These are phyloP conservation scores for Sphaerostilbella broomeana DNA, from an alignment of 2,329 filamentous ascomycete genomes.

Conservation along the genomic window DNA sequence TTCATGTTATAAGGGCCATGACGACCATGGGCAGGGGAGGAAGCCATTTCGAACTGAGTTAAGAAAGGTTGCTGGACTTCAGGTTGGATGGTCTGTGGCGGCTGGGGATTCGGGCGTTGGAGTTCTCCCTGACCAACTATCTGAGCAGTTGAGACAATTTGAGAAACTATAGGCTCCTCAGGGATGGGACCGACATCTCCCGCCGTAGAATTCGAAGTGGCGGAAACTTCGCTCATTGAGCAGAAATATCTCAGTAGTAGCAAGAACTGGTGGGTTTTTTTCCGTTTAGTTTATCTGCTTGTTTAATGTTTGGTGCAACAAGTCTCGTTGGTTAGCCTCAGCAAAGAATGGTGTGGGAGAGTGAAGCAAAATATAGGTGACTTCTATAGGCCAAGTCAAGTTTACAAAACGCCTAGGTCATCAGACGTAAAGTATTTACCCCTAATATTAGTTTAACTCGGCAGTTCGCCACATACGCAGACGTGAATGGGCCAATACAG, in stretches of 20 bases:
- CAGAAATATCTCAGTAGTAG: too few species aligned
- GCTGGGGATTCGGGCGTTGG: not conserved
- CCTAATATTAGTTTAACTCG: too few species aligned
- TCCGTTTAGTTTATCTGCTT: too few species aligned
- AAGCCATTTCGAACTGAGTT: slow-evolving; percentile 37
- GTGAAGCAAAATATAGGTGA: too few species aligned
- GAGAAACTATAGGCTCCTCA: slow-evolving; percentile 9
- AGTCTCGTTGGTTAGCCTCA: too few species aligned
- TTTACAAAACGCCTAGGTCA: too few species aligned
- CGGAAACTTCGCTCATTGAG: slow-evolving; percentile 30
- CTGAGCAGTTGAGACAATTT: not conserved
- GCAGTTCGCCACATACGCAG: too few species aligned
- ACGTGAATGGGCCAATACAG: too few species aligned
- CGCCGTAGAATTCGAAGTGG: slow-evolving; percentile 16
- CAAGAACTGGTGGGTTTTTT: too few species aligned
- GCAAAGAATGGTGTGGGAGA: not conserved
- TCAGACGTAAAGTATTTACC: too few species aligned
- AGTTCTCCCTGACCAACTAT: not conserved
- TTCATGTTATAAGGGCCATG: slow-evolving; percentile 41
- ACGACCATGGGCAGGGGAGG: slow-evolving; percentile 20
- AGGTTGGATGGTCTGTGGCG: not conserved
- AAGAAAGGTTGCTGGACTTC: slow-evolving; percentile 34
- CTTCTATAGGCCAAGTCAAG: too few species aligned
- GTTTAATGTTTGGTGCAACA: too few species aligned
- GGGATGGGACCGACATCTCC: slow-evolving; percentile 16